Percentiles rank a stretch among this genome's conserved stretches.
Conservation (phyloP, 805 yeast genomes). For the Citeromyces matritensis region DNA sequence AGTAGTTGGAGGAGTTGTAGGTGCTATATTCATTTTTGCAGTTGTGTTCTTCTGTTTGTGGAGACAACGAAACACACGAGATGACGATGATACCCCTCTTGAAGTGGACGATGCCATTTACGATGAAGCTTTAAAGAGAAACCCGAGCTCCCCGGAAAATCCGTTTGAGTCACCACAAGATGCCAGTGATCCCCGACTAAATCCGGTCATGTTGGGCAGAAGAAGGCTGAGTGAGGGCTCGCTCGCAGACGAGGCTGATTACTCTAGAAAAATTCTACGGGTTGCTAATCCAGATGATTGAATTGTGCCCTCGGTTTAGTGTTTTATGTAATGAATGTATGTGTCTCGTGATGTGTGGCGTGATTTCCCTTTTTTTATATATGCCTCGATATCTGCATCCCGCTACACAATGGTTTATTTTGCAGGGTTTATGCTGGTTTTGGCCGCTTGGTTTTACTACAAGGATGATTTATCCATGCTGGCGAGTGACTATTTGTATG, state of each 20-base stretch:
- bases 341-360: no score
- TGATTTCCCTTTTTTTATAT: no score
- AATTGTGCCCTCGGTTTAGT: no score
- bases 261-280: slow-evolving; percentile 63
- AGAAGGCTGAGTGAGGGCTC: slow-evolving; percentile 78
- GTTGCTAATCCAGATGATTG: slow-evolving; percentile 78
- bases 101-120: slow-evolving; percentile 37
- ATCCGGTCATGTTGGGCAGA: slow-evolving; percentile 69
- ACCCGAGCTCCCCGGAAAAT: slow-evolving; percentile 18
- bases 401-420: no score
- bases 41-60: slow-evolving; percentile 17
- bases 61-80: slow-evolving; percentile 17
- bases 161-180: slow-evolving; percentile 51
- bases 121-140: slow-evolving; percentile 40
- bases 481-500: no score
- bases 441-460: no score
- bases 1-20: slow-evolving; percentile 22
- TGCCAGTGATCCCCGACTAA: slow-evolving; percentile 43
- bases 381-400: no score
- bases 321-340: no score
- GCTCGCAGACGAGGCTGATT: slow-evolving; percentile 75
- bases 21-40: slow-evolving; percentile 10
- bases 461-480: no score
- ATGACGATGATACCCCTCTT: slow-evolving; percentile 15
- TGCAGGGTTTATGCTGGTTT: no score